Base-by-base conservation (phyloP, 495 filamentous ascomycete genomes). In the Penicillium coffeae region DNA sequence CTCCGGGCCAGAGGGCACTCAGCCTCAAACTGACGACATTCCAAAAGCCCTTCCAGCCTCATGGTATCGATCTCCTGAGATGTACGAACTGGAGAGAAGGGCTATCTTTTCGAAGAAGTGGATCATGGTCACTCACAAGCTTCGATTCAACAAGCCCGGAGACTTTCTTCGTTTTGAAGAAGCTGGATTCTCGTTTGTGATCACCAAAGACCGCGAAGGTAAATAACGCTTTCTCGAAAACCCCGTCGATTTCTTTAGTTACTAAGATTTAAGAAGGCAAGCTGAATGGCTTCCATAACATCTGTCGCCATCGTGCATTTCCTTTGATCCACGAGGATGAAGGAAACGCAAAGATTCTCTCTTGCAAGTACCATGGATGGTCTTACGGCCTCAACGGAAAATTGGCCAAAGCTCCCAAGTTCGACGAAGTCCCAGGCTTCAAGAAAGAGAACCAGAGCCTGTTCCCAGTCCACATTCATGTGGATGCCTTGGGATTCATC, bases 321-420 rank as follows among this genome's bases (percentile, higher is more conserved):
- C 76, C 77, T n/a, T 63, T 82, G 18, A 68, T 80, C 2, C 66
- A 65, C 13, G 69, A 73, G 41, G 62, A 72, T 20, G 43, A 62
- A 6, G 79, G 79, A 3, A 71, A 65, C 21, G 60, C 71, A 9
- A 72, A 65, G 15, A 72, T 81, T 42, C 68, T 82, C 32, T 62
- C 71, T 22, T 84, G 79, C 69, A 73, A 74, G 47, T 84, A 82
- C 44, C 80, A 84, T 56, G 80, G 80, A 35, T 84, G 80, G 79
- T 74, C 72, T 0, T 82, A 82, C 38, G 75, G 74, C 5, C 64
- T 77, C 10, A 77, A 71, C 38, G 79, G 80, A 19, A 77, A 79
- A 27, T 62, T 83, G 13, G 72, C 77, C 47, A 82, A 83, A 51
- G 79, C 80, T 0, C 78, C 80, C 0, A 66, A 73, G 9, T 84